Base-by-base conservation (phyloP, 1,139 yeast genomes). In the Blastobotrys malaysiensis region DNA sequence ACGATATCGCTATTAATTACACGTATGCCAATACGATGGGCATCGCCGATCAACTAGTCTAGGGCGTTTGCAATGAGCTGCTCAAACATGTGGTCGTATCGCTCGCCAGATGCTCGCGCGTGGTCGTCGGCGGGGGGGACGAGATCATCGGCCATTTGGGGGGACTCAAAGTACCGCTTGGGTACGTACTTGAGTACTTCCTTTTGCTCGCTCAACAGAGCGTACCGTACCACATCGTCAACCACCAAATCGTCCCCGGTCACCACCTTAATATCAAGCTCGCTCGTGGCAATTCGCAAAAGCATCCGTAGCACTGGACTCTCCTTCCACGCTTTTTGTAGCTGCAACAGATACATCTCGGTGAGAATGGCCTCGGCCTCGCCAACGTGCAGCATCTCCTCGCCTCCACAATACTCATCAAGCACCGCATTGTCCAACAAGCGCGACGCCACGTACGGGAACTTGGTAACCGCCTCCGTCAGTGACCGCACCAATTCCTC, bases 401-500 rank as follows among this genome's bases (percentile, higher is more conserved):
- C 39, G 4, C 39, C 39, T 7, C 39, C 39, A n/a, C 39, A 31
- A 16, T 31, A 31, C 43, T 52, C 55, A 1, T 52, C 43, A 5
- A 21, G 19, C 31, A 48, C 46, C 4, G 52, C 44, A 11, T 46
- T 45, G 13, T 52, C 55, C 7, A 83, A 70, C 43, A 86, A 68
- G 61, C 72, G 74, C 52, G 71, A 74, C 1, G 85, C 86, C 6
- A 86, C 74, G 65, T 76, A 80, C 1, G 95, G 87, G 67, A 85
- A 84, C 14, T 73, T 70, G 5, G 70, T 59, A 59, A 78, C 82
- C 0, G 95, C 93, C 9, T 59, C 43, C 7, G 39, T 31, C 39
- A 31, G 16, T 13, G 16, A 13, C 6, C 39, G 39, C 39, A 31
- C 14, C 39, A 31, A 31, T 7, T 31, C 39, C 16, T 13, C 11